These are phyloP conservation scores for Ustulina deusta DNA, from an alignment of 2,329 filamentous ascomycete genomes.

Conservation along the genomic window DNA sequence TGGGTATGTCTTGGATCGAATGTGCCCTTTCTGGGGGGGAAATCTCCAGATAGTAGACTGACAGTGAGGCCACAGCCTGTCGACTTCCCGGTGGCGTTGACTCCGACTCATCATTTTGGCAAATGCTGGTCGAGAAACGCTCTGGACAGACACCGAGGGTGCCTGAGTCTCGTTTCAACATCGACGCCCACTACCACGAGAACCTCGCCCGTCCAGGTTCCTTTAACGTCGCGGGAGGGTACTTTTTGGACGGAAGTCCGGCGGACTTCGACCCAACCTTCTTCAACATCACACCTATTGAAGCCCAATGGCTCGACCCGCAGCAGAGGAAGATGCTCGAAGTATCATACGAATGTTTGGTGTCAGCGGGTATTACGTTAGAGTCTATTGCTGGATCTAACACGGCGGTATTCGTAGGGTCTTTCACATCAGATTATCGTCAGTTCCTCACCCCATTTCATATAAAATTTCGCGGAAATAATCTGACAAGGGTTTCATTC, in stretches of 20 bases:
- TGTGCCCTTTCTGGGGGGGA: background rate
- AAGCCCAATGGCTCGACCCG: slow-evolving; percentile 57
- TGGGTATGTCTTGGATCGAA: slow-evolving; percentile 32
- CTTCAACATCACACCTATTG: slow-evolving; percentile 55
- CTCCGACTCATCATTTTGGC: slow-evolving; percentile 41
- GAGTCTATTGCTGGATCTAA: slow-evolving; percentile 46
- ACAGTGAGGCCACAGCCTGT: slow-evolving; percentile 37
- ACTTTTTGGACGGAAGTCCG: slow-evolving; percentile 41
- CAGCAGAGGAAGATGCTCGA: slow-evolving; percentile 58
- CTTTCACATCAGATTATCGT: slow-evolving; percentile 46
- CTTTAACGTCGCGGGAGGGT: slow-evolving; percentile 43
- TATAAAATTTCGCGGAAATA: slow-evolving; percentile 17
- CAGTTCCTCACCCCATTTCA: slow-evolving; percentile 31
- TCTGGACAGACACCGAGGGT: slow-evolving; percentile 38
- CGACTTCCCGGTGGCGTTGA: slow-evolving; percentile 41
- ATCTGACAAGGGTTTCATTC: slow-evolving; percentile 25
- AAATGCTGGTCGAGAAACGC: slow-evolving; percentile 38
- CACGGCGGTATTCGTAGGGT: slow-evolving; percentile 48
- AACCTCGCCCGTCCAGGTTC: slow-evolving; percentile 38
- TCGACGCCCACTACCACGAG: slow-evolving; percentile 41
- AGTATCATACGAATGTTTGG: slow-evolving; percentile 58
- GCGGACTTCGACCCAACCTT: slow-evolving; percentile 51
- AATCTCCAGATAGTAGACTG: slow-evolving; percentile 15
- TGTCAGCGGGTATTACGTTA: slow-evolving; percentile 52
- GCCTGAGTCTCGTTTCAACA: slow-evolving; percentile 41